Evolutionary conservation across 306 rosid species (phyloP), one percentile per base, ranked within the genome.

Genomic region (Trifolium subterraneum): DNA sequence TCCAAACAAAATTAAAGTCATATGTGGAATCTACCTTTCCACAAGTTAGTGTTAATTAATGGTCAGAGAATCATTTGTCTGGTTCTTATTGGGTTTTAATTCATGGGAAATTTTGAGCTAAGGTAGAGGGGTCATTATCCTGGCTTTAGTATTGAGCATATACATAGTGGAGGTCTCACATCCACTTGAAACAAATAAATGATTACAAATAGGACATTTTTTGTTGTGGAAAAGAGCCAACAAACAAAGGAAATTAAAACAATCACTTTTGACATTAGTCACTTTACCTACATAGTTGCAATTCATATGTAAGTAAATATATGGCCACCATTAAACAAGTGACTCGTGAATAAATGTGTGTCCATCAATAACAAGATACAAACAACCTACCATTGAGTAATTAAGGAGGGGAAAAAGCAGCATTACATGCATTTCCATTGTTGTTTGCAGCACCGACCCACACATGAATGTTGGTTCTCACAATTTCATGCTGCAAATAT

Each of bases 1-100:
- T 59, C 45, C 47, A 45, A 54, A 8, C 84, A 73, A 45, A 80
- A 36, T 60, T 54, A 22, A 72, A 68, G 79, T 72, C 45, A 66
- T 15, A 23, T 47, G 81, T 38, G 71, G 86, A 75, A 27, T 78
- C 31, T 47, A 36, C 33, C 4, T 58, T 64, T 70, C 47, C 71
- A 75, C 71, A 39, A 70, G 16, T 66, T 56, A 72, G 65, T 48
- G 45, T 72, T 39, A 75, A 50, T 48, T 70, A 69, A 25, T 58
- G 69, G 60, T 60, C 22, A 9, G 13, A 56, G 42, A 64, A 74
- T 70, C 66, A 74, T 69, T 64, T 70, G 44, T 18, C 52, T 25
- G 48, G n/a, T 42, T 63, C 48, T 75, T 50, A 56, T 56, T 44
- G 45, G 62, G n/a, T 56, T 55, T 62, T 64, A 70, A 65, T 13